phyloP scores from a whole-genome alignment of 148 eudicot genomes.

The Rhododendron molle region DNA sequence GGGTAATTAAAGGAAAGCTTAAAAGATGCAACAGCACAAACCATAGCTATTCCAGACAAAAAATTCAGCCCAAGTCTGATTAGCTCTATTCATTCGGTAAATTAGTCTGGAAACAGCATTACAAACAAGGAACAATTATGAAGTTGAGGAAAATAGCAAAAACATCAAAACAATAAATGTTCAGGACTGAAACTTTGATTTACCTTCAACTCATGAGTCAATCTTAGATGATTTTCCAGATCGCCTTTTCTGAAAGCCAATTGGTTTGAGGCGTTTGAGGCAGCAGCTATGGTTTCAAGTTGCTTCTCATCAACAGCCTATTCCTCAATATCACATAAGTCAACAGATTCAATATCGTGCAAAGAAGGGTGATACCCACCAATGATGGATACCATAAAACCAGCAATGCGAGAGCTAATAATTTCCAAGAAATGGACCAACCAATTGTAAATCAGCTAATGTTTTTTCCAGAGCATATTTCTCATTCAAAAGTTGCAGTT shows the following conservation, averaged over 20 bases:
- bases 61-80: background rate
- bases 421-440: conserved; percentile 29
- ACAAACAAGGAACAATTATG: background rate
- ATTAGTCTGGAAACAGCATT: background rate
- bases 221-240: conserved; percentile 66
- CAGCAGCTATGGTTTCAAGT: conserved; percentile 62
- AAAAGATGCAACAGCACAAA: background rate
- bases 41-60: background rate
- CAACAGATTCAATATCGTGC: background rate
- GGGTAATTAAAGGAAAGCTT: background rate
- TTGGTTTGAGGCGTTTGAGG: conserved; percentile 36
- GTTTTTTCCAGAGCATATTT: conserved; percentile 71
- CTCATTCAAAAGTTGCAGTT: conserved; percentile 74
- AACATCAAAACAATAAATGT: background rate
- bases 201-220: conserved; percentile 76
- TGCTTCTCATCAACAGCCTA: conserved; percentile 86
- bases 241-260: conserved; percentile 65
- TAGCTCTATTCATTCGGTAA: background rate
- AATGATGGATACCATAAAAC: conserved; percentile 6
- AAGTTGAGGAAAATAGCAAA: background rate
- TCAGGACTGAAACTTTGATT: background rate
- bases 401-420: conserved; percentile 12
- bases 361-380: conserved; percentile 1
- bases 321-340: conserved; percentile 17
- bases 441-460: conserved; percentile 79